Conservation (phyloP, 2,329 filamentous ascomycete species). For the Botrytis porri region DNA sequence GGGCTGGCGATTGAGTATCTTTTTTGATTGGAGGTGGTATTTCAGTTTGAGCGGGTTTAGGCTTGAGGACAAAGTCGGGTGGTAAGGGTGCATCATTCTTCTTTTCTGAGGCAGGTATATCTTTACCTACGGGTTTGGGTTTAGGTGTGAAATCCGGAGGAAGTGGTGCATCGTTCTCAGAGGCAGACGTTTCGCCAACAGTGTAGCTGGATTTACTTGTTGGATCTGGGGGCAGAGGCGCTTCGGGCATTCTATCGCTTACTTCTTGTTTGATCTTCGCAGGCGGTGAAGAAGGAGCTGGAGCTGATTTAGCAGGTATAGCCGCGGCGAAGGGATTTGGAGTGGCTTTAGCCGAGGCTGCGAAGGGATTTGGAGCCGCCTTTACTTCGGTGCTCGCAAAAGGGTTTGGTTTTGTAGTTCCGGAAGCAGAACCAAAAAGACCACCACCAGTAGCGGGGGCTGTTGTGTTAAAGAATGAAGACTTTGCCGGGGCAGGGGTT, state of each 20-base stretch:
- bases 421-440: constrained; percentile 28
- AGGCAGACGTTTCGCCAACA: constrained; percentile 42
- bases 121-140: constrained; percentile 18
- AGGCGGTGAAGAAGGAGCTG: constrained; percentile 26
- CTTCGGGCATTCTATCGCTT: constrained; percentile 34
- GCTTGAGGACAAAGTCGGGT: constrained; percentile 39
- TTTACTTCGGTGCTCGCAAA: constrained; percentile 22
- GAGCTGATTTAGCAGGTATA: constrained; percentile 10
- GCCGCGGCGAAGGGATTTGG: constrained; percentile 28
- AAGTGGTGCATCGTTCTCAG: constrained; percentile 42
- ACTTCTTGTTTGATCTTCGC: constrained; percentile 33
- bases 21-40: constrained; percentile 13
- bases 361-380: constrained; percentile 7
- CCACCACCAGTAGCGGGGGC: constrained; percentile 20
- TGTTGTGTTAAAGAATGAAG: constrained; percentile 24
- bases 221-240: constrained; percentile 46
- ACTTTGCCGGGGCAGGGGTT: constrained; percentile 31
- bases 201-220: constrained; percentile 39
- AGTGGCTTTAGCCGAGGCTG: constrained; percentile 4
- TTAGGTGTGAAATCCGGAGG: constrained; percentile 42
- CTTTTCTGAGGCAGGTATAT: constrained; percentile 25
- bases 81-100: constrained; percentile 42
- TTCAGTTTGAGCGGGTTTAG: constrained; percentile 22
- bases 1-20: constrained; percentile 16
- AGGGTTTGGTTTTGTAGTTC: constrained; percentile 23